Base-by-base conservation (phyloP, 2,329 filamentous ascomycete species). In the Lojkania enalia region DNA sequence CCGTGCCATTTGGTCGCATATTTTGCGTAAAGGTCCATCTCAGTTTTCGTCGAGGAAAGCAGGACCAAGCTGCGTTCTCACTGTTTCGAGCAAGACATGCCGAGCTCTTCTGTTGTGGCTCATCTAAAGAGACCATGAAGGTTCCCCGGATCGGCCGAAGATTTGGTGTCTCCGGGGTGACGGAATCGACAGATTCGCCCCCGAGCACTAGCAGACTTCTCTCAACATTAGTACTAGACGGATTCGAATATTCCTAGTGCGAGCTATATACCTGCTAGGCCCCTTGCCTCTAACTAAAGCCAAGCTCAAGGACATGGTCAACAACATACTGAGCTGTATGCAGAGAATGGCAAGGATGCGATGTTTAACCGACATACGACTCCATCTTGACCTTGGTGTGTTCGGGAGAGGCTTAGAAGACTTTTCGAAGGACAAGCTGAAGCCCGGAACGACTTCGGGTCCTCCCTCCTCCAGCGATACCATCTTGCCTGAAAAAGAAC, bases 51-150 rank as follows among this genome's bases (percentile, higher is more conserved):
- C 58, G 35, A 3, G 52, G 51, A 1, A 53, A 48, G 39, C 63
- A 64, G 18, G 54, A 44, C 62, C 62, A 67, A 21, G 61, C 50
- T 14, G 51, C 35, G 2, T 52, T 57, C 16, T 65, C 58, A 31
- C 62, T 60, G 5, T 37, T 55, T 16, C 35, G 52, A 16, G 56
- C 42, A 9, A 67, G 48, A 33, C 63, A 67, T 18, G 51, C 51
- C 11, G 57, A 63, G 30, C 49, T 61, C 18, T 65, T 55, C 23
- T 61, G 53, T 35, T 61, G 51, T 4, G 57, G 44, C 13, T 51
- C 30, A 14, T 47, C 45, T 2, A 64, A 46, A 3, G 64, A 30
- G 4, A 42, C 40, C 39, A 19, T 23, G 32, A 25, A n/a, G n/a
- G n/a, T n/a, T n/a, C n/a, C n/a, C n/a, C n/a, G n/a, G n/a, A n/a